A percentile compares a stretch with the other conserved stretches of the same genome.
phyloP scores from a whole-genome alignment of 2,329 filamentous ascomycete genomes.

The Emydomyces testavorans region DNA sequence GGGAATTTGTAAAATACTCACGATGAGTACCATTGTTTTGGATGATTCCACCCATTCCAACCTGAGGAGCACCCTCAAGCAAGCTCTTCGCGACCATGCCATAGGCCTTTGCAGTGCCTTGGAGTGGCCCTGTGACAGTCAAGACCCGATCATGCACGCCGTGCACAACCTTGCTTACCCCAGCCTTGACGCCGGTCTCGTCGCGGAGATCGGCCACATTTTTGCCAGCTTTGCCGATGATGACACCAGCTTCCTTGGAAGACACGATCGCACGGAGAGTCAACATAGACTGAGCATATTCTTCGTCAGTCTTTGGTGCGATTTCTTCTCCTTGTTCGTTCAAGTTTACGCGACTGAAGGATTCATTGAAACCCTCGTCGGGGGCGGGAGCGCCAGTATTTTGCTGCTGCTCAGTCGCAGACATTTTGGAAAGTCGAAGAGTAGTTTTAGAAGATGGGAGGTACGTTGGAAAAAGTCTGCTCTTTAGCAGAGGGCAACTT shows the following conservation, averaged over 20 bases:
- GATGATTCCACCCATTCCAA: slow-evolving; percentile 91
- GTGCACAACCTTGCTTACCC: slow-evolving; percentile 96
- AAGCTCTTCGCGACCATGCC: slow-evolving; percentile 83
- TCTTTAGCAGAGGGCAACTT: not conserved
- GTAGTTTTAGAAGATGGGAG: not conserved
- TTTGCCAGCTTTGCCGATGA: slow-evolving; percentile 97
- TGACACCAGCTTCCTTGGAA: slow-evolving; percentile 96
- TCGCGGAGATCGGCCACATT: slow-evolving; percentile 95
- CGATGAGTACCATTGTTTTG: slow-evolving; percentile 85
- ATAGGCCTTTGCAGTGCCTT: slow-evolving; percentile 83
- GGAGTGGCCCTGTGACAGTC: slow-evolving; percentile 83
- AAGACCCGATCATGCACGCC: slow-evolving; percentile 95
- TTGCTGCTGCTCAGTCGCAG: slow-evolving; percentile 40
- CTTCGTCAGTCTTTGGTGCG: slow-evolving; percentile 84
- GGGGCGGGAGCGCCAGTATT: slow-evolving; percentile 39
- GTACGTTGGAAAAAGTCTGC: not conserved
- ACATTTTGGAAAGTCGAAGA: slow-evolving; percentile 40
- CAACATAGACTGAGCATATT: slow-evolving; percentile 84
- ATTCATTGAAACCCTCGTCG: slow-evolving; percentile 50
- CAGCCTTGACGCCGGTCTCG: slow-evolving; percentile 94
- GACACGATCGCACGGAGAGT: slow-evolving; percentile 96
- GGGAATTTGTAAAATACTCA: slow-evolving; percentile 42
- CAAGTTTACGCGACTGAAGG: slow-evolving; percentile 55
- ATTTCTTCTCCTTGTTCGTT: slow-evolving; percentile 57
- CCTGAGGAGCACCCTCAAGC: slow-evolving; percentile 81